Evolutionary conservation across 2,329 filamentous ascomycete genomes (phyloP).

Genomic region (Periconia sp.): DNA sequence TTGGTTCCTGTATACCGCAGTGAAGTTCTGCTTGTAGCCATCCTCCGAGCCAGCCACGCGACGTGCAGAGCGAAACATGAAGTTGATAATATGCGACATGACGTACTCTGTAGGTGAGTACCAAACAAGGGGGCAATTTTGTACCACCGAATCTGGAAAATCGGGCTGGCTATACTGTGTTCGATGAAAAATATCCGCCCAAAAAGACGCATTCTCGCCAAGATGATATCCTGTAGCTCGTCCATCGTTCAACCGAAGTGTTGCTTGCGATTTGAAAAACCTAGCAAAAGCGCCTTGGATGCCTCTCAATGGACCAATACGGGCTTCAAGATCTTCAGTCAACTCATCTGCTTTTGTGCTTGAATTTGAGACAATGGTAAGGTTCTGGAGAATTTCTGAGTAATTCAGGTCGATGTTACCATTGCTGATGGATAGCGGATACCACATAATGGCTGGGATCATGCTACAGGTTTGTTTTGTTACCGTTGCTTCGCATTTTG

Average conservation of each 20-base stretch:
- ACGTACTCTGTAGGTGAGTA: constrained; percentile 9
- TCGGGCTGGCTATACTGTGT: neutral
- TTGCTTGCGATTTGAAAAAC: constrained; percentile 4
- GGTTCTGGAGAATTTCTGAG: constrained; percentile 3
- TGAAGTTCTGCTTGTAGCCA: constrained; percentile 12
- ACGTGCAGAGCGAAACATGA: constrained; percentile 14
- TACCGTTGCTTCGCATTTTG: constrained; percentile 13
- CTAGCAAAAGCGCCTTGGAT: neutral
- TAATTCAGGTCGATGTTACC: constrained; percentile 9
- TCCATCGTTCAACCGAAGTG: neutral
- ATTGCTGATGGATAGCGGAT: constrained; percentile 14
- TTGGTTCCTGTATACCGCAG: constrained; percentile 3
- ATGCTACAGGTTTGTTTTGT: constrained; percentile 17
- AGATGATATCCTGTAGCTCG: neutral
- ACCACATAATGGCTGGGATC: constrained; percentile 18
- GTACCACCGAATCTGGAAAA: neutral
- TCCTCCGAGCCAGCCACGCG: neutral
- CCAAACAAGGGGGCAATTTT: constrained; percentile 14
- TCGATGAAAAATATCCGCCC: constrained; percentile 7
- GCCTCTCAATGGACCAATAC: constrained; percentile 10
- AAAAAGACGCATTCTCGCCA: neutral
- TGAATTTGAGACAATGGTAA: constrained; percentile 11
- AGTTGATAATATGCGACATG: constrained; percentile 7
- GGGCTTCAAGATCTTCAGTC: neutral
- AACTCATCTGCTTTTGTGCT: constrained; percentile 10